Evolutionary conservation across 2,329 filamentous ascomycete species (phyloP), one percentile per base, ranked within the genome.

Genomic region (Ophiostoma novo-ulmi): DNA sequence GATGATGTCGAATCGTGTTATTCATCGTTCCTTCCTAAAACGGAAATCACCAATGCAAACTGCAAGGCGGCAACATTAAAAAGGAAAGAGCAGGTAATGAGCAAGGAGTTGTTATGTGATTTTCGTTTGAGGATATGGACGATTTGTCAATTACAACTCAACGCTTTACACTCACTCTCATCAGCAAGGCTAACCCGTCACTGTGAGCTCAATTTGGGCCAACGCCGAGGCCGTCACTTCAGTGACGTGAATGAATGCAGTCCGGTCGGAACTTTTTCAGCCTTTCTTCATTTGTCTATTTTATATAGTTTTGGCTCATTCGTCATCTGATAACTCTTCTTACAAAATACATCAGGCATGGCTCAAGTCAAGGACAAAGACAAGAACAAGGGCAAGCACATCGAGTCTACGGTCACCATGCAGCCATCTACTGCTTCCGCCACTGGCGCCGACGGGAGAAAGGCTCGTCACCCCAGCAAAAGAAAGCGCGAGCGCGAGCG

Each of bases 1-100:
- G 58, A 35, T 35, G 58, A 11, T 26, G 52, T 58, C 13, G 52
- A 58, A 20, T 22, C 31, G n/a, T 63, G 41, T 63, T 61, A 64
- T 69, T 38, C 10, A 20, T 38, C 20, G 64, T 68, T 63, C 69
- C 52, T 70, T 70, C 69, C 69, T n/a, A 26, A 70, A 63, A 44
- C 7, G 64, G 69, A 63, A 61, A 44, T 58, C 8, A 11, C 36
- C n/a, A 44, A n/a, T 14, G 38, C 31, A 31, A 31, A 31, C 10
- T 31, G 20, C 17, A 66, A 26, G 13, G 20, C 10, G 10, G n/a
- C 38, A 67, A 17, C 13, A 26, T 7, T 2, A n/a, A 64, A 20
- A 31, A 26, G 26, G 55, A 26, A 61, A 13, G 55, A 61, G 11
- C 55, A 61, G 55, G 55, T 14, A 10, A 39, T 31, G 31, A 48